Evolutionary conservation across 306 rosid genomes (phyloP).

Genomic region (Benincasa hispida): DNA sequence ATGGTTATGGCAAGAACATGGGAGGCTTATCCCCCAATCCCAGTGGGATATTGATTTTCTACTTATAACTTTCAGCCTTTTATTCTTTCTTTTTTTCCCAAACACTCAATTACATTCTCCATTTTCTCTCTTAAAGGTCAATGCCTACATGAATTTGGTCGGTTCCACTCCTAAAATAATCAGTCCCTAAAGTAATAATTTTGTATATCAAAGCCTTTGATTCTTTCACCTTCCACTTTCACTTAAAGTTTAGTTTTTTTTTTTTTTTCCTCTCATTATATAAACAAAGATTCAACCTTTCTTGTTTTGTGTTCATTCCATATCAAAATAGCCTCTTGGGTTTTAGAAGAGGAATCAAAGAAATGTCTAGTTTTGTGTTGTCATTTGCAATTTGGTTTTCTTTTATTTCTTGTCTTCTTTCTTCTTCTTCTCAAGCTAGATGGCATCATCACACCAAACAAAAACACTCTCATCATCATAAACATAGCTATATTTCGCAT

Average conservation of each 20-base stretch:
- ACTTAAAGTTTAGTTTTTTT: background rate
- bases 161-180: conserved; percentile 7
- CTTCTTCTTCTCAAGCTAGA: background rate
- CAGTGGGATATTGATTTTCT: background rate
- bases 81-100: background rate
- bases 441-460: conserved; percentile 1
- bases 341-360: background rate
- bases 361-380: conserved; percentile 1
- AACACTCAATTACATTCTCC: conserved; percentile 4
- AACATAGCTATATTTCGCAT: conserved; percentile 1
- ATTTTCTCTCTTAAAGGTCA: conserved; percentile 3
- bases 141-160: conserved; percentile 4
- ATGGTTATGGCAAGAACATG: conserved; percentile 11
- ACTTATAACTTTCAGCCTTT: background rate
- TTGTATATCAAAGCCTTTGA: background rate
- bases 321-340: background rate
- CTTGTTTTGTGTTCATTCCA: conserved; percentile 1
- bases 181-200: background rate
- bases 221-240: conserved; percentile 2
- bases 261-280: background rate
- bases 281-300: background rate
- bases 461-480: conserved; percentile 1
- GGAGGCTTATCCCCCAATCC: conserved; percentile 9
- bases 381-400: background rate
- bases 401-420: background rate